Evolutionary conservation across 768 basidiomycete species (phyloP), one percentile per base, ranked within the genome.

Genomic region (Macrolepiota fuliginosa): DNA sequence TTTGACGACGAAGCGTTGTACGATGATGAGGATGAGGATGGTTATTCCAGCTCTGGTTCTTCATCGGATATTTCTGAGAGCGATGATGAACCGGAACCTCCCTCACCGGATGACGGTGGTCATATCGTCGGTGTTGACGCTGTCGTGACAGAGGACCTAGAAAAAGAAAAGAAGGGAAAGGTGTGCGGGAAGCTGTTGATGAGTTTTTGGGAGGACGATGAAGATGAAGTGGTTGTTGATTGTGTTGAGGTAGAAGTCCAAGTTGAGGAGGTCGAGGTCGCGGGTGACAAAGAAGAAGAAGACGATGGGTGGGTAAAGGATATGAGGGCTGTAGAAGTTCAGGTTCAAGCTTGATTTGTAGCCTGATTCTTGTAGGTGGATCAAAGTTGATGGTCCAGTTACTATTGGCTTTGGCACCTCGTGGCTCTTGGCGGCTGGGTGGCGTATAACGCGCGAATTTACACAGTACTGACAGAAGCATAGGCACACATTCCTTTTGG

Each of bases 201-300:
- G 60, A 61, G 40, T 25, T 55, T 61, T 35, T 54, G 45, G 52
- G 53, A 54, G 13, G 59, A 54, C 1, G 59, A 54, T 32, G 59
- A 29, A 10, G 50, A 59, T 11, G 22, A n/a, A 2, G 45, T 32
- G 25, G 56, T 24, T 27, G 12, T 59, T 42, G 49, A 59, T 6
- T 40, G 49, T 19, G 36, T 59, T 12, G 25, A 24, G 12, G 54
- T 56, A 22, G 54, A 56, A 15, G 54, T 59, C 13, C 19, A 35
- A 12, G 54, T 56, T 24, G 54, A 56, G 15, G 54, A 42, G 37
- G 13, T 39, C 37, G 37, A 39, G 7, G 36, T 25, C 19, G 54
- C 19, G 39, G 54, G 40, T 19, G 27, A 29, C 6, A 19, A 19
- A 5, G 37, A 9, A 25, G 60, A 61, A 13, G 60, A 46, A 36